phyloP scores from a whole-genome alignment of 169 alveolate genomes.

The Plasmodium berghei region DNA sequence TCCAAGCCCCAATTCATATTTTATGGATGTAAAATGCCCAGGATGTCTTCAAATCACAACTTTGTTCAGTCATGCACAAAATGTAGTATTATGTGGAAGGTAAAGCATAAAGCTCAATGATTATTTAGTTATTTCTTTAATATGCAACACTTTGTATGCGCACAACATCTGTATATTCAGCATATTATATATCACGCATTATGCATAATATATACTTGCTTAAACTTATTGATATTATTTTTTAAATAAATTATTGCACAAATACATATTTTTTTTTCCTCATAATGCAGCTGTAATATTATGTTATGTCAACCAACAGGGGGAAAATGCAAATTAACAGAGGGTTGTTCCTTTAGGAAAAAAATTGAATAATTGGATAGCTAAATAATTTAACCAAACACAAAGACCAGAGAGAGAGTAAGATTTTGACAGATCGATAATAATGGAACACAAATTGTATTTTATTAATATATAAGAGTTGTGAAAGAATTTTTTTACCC shows the following conservation, averaged over 20 bases:
- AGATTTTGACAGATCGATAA: too few species aligned
- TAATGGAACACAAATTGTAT: too few species aligned
- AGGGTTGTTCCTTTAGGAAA: slow-evolving; percentile 96
- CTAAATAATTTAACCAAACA: not conserved
- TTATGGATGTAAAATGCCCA: slow-evolving; percentile 98
- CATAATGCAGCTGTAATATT: slow-evolving; percentile 91
- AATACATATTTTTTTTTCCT: slow-evolving; percentile 1
- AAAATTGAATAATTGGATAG: slow-evolving; percentile 86
- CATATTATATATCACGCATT: not conserved
- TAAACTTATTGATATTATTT: too few species aligned
- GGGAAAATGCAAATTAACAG: slow-evolving; percentile 96
- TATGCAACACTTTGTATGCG: not conserved
- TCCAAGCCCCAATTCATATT: slow-evolving; percentile 97
- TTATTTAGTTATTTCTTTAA: too few species aligned
- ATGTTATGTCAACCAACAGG: slow-evolving; percentile 98
- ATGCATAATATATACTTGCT: too few species aligned
- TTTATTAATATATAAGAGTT: slow-evolving; percentile 1
- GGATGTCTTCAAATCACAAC: slow-evolving; percentile 96
- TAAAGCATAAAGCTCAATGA: slow-evolving; percentile 22
- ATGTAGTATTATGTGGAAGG: slow-evolving; percentile 94
- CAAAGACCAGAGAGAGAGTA: too few species aligned
- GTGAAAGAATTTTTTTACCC: slow-evolving; percentile 1
- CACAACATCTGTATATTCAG: not conserved
- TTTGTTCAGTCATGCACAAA: slow-evolving; percentile 96
- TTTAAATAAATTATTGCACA: slow-evolving; percentile 5